phyloP scores from a whole-genome alignment of 23 red algal genomes.

The Chondrus crispus region DNA sequence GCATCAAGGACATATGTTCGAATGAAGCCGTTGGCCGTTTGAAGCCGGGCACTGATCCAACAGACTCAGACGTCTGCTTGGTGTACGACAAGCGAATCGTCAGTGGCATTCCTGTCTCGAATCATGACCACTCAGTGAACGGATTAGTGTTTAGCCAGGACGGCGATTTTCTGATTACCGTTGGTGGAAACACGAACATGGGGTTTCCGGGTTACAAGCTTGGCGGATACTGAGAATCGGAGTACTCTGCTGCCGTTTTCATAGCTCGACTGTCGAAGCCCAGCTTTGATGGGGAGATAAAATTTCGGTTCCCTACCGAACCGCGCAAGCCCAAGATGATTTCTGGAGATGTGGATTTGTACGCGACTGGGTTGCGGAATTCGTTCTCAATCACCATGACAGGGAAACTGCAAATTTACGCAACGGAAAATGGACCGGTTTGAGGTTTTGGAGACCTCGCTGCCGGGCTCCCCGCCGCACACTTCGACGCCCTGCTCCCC shows the following conservation, averaged over 20 bases:
- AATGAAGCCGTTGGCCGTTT: slow-evolving; percentile 55
- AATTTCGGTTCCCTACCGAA: not conserved
- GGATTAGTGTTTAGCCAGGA: slow-evolving; percentile 33
- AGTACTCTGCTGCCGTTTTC: not conserved
- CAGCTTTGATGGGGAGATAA: slow-evolving; percentile 45
- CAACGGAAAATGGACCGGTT: slow-evolving; percentile 49
- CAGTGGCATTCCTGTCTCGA: slow-evolving; percentile 37
- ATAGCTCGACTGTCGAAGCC: slow-evolving; percentile 5
- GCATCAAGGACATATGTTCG: slow-evolving; percentile 16
- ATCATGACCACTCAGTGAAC: slow-evolving; percentile 63
- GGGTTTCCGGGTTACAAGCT: slow-evolving; percentile 46
- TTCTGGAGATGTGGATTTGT: slow-evolving; percentile 54
- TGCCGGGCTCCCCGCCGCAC: too few relatives aligned
- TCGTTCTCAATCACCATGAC: slow-evolving; percentile 57
- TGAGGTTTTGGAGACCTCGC: slow-evolving; percentile 49
- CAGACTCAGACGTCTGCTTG: slow-evolving; percentile 19
- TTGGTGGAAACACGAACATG: slow-evolving; percentile 54
- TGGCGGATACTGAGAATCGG: slow-evolving; percentile 30
- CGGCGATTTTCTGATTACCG: slow-evolving; percentile 51
- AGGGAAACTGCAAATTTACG: not conserved
- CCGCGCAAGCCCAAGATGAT: not conserved
- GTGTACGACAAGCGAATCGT: slow-evolving; percentile 62
- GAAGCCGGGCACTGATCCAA: not conserved
- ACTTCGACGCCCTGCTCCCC: too few relatives aligned
- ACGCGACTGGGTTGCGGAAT: slow-evolving; percentile 52